These are phyloP conservation scores for Staphylotrichum longicolle DNA, from an alignment of 495 filamentous ascomycete genomes.

Conservation along the genomic window DNA sequence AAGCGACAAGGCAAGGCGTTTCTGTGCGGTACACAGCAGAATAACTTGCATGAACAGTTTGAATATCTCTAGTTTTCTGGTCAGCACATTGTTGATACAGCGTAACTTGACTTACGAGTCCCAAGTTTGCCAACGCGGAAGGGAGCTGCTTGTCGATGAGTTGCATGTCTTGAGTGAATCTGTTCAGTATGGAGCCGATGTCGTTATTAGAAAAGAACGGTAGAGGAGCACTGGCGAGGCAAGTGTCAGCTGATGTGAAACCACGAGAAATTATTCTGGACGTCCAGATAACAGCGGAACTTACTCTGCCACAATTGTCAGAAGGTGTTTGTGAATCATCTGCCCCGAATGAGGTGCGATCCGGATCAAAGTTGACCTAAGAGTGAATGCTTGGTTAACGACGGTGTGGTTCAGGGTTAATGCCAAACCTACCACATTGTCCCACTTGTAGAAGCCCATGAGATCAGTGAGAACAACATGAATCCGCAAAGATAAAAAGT, in stretches of 20 bases:
- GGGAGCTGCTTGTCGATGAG: conserved; percentile 56
- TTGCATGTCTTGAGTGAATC: conserved; percentile 62
- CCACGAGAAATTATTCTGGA: not conserved
- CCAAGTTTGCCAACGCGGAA: conserved; percentile 26
- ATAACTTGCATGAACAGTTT: conserved; percentile 34
- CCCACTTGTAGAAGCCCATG: conserved; percentile 34
- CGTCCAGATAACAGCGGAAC: not conserved
- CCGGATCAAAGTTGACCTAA: conserved; percentile 9
- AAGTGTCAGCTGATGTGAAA: not conserved
- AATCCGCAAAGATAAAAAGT: conserved; percentile 35
- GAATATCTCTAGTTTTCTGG: conserved; percentile 23
- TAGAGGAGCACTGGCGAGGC: conserved; percentile 25
- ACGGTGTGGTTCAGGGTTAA: not conserved
- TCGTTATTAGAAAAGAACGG: conserved; percentile 31
- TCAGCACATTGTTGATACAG: not conserved
- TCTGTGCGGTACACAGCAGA: conserved; percentile 46
- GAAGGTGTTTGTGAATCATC: conserved; percentile 25
- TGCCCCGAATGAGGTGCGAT: conserved; percentile 22
- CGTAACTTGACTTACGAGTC: conserved; percentile 21
- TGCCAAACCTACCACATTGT: conserved; percentile 29
- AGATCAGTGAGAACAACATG: conserved; percentile 28
- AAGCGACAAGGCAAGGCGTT: conserved; percentile 41
- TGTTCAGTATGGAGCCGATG: conserved; percentile 32
- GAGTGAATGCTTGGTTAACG: not conserved
- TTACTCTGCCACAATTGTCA: conserved; percentile 24